Conservation (phyloP, 2,329 filamentous ascomycete genomes). For the Biscogniauxia sp. region DNA sequence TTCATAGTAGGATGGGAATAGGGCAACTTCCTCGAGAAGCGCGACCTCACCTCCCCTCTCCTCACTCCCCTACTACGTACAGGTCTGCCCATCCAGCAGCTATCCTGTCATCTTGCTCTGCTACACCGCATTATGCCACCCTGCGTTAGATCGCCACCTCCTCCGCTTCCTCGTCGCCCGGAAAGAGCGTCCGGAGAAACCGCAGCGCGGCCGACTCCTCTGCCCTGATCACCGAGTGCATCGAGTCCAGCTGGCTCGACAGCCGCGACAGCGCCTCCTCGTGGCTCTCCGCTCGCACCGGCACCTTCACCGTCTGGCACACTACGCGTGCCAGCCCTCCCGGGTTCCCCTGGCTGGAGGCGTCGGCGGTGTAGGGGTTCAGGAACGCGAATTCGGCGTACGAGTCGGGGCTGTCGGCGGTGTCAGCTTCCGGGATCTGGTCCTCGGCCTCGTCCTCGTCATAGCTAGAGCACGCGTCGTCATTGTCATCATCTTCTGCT, state of each 20-base stretch:
- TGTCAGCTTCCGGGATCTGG: background rate
- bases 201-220: constrained; percentile 4
- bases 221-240: constrained; percentile 1
- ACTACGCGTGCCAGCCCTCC: background rate
- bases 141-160: background rate
- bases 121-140: no score
- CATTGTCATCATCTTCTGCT: constrained; percentile 1
- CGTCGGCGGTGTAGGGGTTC: constrained; percentile 11
- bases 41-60: no score
- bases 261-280: constrained; percentile 2
- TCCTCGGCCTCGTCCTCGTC: constrained; percentile 4
- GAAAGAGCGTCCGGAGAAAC: background rate
- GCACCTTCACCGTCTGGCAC: background rate
- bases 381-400: constrained; percentile 12
- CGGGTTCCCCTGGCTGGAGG: background rate
- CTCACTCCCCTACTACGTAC: no score
- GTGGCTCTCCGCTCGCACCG: constrained; percentile 1
- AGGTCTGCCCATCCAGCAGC: no score
- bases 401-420: constrained; percentile 2
- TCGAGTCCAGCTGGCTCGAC: constrained; percentile 1
- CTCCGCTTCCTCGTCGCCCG: background rate
- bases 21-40: no score
- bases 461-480: constrained; percentile 11
- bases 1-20: no score
- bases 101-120: no score